These are phyloP conservation scores for Wickerhamomyces strasburgensis DNA, from an alignment of 805 yeast species.

Conservation along the genomic window DNA sequence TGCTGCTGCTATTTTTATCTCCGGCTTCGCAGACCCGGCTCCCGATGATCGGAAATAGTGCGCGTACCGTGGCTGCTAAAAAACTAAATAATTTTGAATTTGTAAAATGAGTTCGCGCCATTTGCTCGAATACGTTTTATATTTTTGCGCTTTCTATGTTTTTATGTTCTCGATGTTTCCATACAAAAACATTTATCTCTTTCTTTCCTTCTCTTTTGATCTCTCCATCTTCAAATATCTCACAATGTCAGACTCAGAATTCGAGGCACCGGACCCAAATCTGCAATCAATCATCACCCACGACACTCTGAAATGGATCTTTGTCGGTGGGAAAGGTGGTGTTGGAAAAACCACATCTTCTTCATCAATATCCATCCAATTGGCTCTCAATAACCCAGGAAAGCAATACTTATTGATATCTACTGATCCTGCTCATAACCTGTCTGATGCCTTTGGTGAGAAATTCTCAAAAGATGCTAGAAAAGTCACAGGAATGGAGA, in stretches of 20 bases:
- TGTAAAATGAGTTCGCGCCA: constrained; percentile 2
- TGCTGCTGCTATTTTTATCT: too few species aligned
- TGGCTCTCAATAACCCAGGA: constrained; percentile 74
- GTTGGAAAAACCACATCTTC: constrained; percentile 99
- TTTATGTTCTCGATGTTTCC: too few species aligned
- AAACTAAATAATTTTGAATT: too few species aligned
- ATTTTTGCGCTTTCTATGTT: too few species aligned
- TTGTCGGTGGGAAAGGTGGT: constrained; percentile 99
- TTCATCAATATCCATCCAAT: constrained; percentile 89
- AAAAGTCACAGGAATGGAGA: constrained; percentile 81
- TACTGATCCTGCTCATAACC: constrained; percentile 97
- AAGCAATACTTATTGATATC: constrained; percentile 86
- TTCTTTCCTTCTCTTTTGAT: too few species aligned
- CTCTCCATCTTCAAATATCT: too few species aligned
- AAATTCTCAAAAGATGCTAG: constrained; percentile 97
- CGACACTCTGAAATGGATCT: constrained; percentile 83
- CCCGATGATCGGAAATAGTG: too few species aligned
- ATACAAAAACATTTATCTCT: too few species aligned
- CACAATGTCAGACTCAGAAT: constrained; percentile 22
- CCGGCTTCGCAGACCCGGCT: too few species aligned
- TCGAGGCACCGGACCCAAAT: constrained; percentile 50
- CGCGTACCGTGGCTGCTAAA: too few species aligned
- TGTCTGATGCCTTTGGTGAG: constrained; percentile 97
- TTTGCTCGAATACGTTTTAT: too few species aligned
- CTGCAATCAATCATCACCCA: constrained; percentile 65